These are phyloP conservation scores for Aureobasidium sp. DNA, from an alignment of 2,329 filamentous ascomycete genomes.

Conservation along the genomic window DNA sequence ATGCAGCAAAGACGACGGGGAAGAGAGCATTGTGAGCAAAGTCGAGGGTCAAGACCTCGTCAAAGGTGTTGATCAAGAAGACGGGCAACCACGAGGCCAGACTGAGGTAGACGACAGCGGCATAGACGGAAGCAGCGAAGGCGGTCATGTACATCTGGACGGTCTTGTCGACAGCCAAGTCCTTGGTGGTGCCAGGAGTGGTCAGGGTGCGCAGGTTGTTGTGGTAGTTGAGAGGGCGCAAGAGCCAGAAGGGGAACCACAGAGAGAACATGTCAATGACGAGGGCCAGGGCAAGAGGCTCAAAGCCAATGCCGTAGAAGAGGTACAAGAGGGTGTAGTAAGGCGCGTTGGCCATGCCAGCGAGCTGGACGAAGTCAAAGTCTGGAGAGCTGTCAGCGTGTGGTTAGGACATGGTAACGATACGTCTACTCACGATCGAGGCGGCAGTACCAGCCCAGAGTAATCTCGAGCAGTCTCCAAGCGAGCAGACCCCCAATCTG, in stretches of 20 bases:
- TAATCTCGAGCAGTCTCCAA: constrained; percentile 59
- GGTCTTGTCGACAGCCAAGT: constrained; percentile 51
- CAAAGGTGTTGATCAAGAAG: constrained; percentile 69
- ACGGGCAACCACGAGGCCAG: constrained; percentile 64
- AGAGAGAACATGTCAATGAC: constrained; percentile 62
- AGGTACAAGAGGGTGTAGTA: constrained; percentile 66
- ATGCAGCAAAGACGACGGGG: constrained; percentile 40
- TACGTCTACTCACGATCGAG: constrained; percentile 68
- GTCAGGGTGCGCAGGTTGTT: constrained; percentile 37
- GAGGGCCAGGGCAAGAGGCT: constrained; percentile 56
- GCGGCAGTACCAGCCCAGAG: constrained; percentile 63
- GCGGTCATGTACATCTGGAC: constrained; percentile 60
- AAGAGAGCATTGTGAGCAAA: constrained; percentile 58
- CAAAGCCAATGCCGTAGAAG: constrained; percentile 66
- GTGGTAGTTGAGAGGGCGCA: constrained; percentile 64
- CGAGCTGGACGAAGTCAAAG: constrained; percentile 39
- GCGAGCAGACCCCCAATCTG: constrained; percentile 52
- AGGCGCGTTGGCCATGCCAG: constrained; percentile 65
- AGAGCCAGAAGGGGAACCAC: constrained; percentile 65
- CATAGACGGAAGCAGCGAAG: constrained; percentile 67
- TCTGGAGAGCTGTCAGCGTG: constrained; percentile 23
- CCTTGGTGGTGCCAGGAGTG: constrained; percentile 33
- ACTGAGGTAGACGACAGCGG: constrained; percentile 61
- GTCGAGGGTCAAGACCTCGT: constrained; percentile 61
- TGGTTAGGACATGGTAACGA: too few relatives aligned